A percentile compares a stretch with the other conserved stretches of the same genome.
These are phyloP conservation scores for Areca catechu DNA, from an alignment of 176 grass and related monocot genomes.

Conservation along the genomic window DNA sequence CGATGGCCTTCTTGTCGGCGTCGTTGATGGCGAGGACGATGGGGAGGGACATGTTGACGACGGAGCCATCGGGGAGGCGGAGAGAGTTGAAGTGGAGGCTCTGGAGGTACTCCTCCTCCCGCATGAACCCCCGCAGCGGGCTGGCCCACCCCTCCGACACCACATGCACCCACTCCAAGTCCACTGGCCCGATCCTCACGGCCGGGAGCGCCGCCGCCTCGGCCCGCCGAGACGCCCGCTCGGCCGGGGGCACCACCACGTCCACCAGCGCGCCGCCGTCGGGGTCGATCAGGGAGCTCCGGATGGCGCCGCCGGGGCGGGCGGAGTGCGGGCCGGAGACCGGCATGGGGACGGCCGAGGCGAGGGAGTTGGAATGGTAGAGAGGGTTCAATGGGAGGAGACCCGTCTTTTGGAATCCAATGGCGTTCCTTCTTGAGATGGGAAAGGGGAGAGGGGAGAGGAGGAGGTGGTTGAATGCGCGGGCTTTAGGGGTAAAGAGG, in stretches of 20 bases:
- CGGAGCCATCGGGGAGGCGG: conserved; percentile 31
- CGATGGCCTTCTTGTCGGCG: conserved; percentile 46
- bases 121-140: conserved; percentile 84
- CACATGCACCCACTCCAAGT: conserved; percentile 90
- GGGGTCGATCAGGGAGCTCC: conserved; percentile 82
- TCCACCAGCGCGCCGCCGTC: conserved; percentile 73
- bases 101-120: conserved; percentile 83
- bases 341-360: no score
- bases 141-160: conserved; percentile 92
- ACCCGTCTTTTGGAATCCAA: no score
- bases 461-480: no score
- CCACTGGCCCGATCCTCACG: conserved; percentile 32
- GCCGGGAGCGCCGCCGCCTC: conserved; percentile 46
- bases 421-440: no score
- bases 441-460: no score
- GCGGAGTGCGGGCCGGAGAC: conserved; percentile 2
- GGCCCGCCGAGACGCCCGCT: conserved; percentile 24
- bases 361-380: no score
- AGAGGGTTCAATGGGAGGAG: no score
- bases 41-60: conserved; percentile 86
- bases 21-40: conserved; percentile 74
- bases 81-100: conserved; percentile 83
- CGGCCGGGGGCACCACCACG: conserved; percentile 24
- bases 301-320: conserved; percentile 3
- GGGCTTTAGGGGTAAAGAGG: no score